A percentile compares a stretch with the other conserved stretches of the same genome.
These are phyloP conservation scores for Chaetomium cochliodes DNA, from an alignment of 495 filamentous ascomycete species.

Conservation along the genomic window DNA sequence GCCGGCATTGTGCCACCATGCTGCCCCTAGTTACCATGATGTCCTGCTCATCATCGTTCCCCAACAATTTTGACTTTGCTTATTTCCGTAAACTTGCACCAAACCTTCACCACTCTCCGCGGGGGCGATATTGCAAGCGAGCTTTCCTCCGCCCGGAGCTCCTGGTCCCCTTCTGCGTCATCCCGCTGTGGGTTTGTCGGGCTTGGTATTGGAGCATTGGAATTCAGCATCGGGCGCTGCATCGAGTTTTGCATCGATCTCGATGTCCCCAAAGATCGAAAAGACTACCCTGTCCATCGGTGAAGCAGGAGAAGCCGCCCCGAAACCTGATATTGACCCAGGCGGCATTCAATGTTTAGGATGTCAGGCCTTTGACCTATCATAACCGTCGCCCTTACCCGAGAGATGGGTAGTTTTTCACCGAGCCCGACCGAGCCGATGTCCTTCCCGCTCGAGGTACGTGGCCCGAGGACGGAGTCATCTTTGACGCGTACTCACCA, in stretches of 20 bases:
- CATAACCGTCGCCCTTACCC: background rate
- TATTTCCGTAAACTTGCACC: background rate
- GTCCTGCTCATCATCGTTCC: too few species aligned
- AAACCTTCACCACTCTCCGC: background rate
- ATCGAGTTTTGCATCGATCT: background rate
- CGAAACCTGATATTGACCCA: background rate
- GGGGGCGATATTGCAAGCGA: background rate
- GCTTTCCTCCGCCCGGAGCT: too few species aligned
- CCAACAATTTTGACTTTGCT: too few species aligned
- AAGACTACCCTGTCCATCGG: background rate
- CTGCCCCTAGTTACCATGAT: too few species aligned
- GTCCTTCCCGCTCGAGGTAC: background rate
- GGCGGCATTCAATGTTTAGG: too few species aligned
- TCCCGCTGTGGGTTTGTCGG: background rate
- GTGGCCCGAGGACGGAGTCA: background rate
- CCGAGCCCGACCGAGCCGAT: too few species aligned
- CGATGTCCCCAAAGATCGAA: background rate
- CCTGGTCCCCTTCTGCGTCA: background rate
- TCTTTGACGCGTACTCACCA: slow-evolving; percentile 4
- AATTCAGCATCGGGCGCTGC: background rate
- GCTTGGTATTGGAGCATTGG: background rate
- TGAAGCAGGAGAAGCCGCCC: background rate
- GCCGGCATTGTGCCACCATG: too few species aligned
- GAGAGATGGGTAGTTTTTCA: background rate
- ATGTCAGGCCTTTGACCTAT: too few species aligned